A percentile compares a stretch with the other conserved stretches of the same genome.
phyloP scores from a whole-genome alignment of 2,329 filamentous ascomycete genomes.

The Aureobasidium musti region DNA sequence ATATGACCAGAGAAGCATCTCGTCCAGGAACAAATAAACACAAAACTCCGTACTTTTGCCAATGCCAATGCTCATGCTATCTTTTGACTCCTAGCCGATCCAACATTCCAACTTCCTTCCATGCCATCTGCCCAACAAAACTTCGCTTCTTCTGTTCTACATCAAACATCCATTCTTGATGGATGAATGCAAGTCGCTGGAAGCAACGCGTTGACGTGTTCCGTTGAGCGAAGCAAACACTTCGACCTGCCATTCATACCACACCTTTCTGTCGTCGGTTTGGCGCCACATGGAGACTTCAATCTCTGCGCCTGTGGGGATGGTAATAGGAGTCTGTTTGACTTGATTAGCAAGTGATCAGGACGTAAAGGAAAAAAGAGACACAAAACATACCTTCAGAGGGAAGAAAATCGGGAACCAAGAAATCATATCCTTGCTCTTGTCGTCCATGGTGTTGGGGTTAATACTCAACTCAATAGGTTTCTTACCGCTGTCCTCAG shows the following conservation, averaged over 20 bases:
- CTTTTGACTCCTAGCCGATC: background rate
- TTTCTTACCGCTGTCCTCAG: conserved; percentile 48
- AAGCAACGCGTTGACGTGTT: conserved; percentile 65
- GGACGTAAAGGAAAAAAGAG: background rate
- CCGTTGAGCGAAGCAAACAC: conserved; percentile 68
- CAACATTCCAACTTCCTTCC: background rate
- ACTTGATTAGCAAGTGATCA: background rate
- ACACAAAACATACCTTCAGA: conserved; percentile 66
- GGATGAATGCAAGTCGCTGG: conserved; percentile 68
- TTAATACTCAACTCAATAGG: conserved; percentile 84
- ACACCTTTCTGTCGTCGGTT: conserved; percentile 92
- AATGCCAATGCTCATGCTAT: background rate
- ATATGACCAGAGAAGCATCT: no score
- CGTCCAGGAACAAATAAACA: background rate
- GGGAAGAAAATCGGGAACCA: conserved; percentile 99
- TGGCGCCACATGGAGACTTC: conserved; percentile 95
- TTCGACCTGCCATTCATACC: conserved; percentile 98
- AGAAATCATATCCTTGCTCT: conserved; percentile 97
- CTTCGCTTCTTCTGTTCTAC: conserved; percentile 44
- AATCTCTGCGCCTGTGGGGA: conserved; percentile 80
- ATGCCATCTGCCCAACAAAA: background rate
- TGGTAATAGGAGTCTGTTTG: conserved; percentile 75
- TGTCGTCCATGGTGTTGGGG: conserved; percentile 84
- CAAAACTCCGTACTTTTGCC: background rate
- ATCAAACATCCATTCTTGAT: conserved; percentile 70